A percentile compares a stretch with the other conserved stretches of the same genome.
These are phyloP conservation scores for Solanum pinnatisectum DNA, from an alignment of 257 asterid genomes.

Conservation along the genomic window DNA sequence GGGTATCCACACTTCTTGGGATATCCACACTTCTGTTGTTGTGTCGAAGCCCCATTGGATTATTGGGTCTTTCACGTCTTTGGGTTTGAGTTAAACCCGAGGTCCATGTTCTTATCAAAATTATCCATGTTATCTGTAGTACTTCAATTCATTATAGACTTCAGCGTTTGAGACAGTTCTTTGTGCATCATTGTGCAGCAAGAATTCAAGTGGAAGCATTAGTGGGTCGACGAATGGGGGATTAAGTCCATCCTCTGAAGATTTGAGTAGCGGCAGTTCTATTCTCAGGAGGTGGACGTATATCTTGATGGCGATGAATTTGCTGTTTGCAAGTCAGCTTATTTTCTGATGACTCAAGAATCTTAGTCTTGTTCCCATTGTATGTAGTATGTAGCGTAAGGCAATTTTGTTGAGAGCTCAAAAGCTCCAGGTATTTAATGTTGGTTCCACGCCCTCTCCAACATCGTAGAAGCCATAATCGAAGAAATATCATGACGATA, in stretches of 20 bases:
- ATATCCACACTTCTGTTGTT: too few relatives aligned
- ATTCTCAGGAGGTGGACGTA: constrained; percentile 2
- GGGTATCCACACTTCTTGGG: neutral
- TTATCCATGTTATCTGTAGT: neutral
- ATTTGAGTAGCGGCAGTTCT: constrained; percentile 23
- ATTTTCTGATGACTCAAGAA: constrained; percentile 12
- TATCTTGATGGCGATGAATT: constrained; percentile 3
- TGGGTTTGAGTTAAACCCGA: neutral
- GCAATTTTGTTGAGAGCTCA: neutral
- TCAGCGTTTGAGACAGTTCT: neutral
- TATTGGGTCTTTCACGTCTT: neutral
- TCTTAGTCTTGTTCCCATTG: neutral
- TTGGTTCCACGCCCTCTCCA: neutral
- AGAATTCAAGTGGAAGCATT: constrained; percentile 18
- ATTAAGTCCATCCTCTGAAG: constrained; percentile 16
- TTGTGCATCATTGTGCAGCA: constrained; percentile 8
- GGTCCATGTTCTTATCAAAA: neutral
- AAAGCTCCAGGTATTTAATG: neutral
- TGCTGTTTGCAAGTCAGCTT: constrained; percentile 12
- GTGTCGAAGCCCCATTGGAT: neutral
- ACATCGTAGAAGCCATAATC: neutral
- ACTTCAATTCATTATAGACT: neutral
- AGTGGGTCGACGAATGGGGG: constrained; percentile 20
- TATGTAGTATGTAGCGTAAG: neutral
- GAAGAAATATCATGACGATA: neutral